These are phyloP conservation scores for Tetracladium setigerum DNA, from an alignment of 495 filamentous ascomycete species.

Conservation along the genomic window DNA sequence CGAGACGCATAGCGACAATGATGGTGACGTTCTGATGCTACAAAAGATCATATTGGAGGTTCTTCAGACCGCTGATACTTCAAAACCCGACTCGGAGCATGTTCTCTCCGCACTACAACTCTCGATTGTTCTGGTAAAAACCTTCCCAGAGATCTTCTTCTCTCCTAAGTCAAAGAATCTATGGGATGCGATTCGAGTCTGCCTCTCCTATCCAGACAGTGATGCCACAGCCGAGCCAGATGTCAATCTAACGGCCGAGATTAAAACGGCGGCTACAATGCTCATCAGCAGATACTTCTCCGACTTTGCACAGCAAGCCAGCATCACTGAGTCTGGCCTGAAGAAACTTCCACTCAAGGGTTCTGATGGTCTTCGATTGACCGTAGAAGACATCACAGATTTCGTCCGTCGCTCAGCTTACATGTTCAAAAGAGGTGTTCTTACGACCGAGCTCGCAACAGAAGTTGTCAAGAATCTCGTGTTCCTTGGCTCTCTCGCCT, in stretches of 20 bases:
- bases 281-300: constrained; percentile 72
- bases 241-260: constrained; percentile 43
- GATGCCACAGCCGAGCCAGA: no score
- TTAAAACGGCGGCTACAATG: constrained; percentile 69
- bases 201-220: constrained; percentile 53
- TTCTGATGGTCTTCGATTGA: constrained; percentile 61
- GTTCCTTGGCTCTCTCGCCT: constrained; percentile 65
- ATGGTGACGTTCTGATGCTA: constrained; percentile 23
- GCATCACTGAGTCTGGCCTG: constrained; percentile 43
- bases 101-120: constrained; percentile 66
- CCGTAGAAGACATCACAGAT: constrained; percentile 53
- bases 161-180: constrained; percentile 44
- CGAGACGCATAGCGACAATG: constrained; percentile 47
- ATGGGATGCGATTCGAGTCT: constrained; percentile 59
- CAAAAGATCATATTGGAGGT: constrained; percentile 34
- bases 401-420: constrained; percentile 56
- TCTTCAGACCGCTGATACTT: constrained; percentile 39
- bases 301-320: constrained; percentile 54
- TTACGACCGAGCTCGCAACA: constrained; percentile 60
- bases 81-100: constrained; percentile 63
- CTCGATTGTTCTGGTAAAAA: constrained; percentile 58
- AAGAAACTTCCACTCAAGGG: constrained; percentile 55
- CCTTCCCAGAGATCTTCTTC: constrained; percentile 54
- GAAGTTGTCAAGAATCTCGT: constrained; percentile 70
- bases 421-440: constrained; percentile 55